These are phyloP conservation scores for Suillus placidus DNA, from an alignment of 768 basidiomycete species.

Conservation along the genomic window DNA sequence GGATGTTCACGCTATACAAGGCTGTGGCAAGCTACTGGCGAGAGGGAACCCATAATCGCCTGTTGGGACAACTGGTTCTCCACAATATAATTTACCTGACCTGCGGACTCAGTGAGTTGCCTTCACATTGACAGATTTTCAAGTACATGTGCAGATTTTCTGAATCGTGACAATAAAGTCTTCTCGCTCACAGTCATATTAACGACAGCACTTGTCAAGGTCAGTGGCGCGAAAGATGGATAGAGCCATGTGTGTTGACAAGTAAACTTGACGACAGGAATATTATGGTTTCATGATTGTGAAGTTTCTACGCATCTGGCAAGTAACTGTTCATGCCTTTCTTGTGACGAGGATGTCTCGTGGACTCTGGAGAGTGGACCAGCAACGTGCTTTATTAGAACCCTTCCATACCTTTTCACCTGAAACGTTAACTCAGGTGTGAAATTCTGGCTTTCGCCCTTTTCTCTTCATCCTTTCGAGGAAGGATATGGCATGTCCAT, in stretches of 20 bases:
- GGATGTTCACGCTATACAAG: not conserved
- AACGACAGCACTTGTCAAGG: not conserved
- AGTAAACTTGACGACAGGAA: not conserved
- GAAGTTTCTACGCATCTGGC: conserved; percentile 6
- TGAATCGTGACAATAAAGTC: not conserved
- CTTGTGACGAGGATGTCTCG: conserved; percentile 6
- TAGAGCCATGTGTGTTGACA: not conserved
- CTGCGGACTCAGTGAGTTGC: conserved; percentile 2
- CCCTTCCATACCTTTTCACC: not conserved
- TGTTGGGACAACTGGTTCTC: not conserved
- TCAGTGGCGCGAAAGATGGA: not conserved
- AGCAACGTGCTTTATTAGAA: not conserved
- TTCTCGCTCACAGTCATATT: not conserved
- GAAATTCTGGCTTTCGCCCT: not conserved
- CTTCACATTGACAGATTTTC: not conserved
- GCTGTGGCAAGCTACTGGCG: not conserved
- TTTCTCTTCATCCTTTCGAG: not conserved
- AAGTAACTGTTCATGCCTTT: conserved; percentile 2
- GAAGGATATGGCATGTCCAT: not conserved
- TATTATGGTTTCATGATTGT: conserved; percentile 2
- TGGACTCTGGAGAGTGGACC: not conserved
- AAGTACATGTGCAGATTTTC: not conserved
- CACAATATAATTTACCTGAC: conserved; percentile 4
- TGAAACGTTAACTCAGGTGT: not conserved
- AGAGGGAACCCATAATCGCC: conserved; percentile 2